Evolutionary conservation across 805 yeast species (phyloP).

Genomic region (Tanozyma kutaoensis): DNA sequence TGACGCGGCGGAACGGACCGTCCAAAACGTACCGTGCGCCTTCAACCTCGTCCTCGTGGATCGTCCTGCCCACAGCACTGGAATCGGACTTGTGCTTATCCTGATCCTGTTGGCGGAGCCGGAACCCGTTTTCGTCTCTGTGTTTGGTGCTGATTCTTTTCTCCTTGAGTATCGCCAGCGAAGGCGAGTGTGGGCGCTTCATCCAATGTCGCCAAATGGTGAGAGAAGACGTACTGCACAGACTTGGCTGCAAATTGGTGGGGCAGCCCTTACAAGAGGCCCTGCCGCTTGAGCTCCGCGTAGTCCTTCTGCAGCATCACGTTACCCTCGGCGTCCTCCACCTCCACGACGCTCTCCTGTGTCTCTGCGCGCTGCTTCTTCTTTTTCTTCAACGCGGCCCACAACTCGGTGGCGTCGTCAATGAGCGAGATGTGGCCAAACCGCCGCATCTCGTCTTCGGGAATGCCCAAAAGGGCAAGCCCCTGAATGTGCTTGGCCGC

Average conservation of each 20-base stretch:
- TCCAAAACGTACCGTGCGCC: conserved; percentile 44
- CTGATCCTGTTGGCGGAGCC: too few species aligned
- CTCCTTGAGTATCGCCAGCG: too few species aligned
- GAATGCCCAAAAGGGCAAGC: conserved; percentile 59
- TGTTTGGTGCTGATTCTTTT: too few species aligned
- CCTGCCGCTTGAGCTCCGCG: conserved; percentile 78
- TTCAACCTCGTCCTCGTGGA: conserved; percentile 48
- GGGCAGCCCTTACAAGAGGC: conserved; percentile 35
- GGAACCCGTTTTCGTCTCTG: too few species aligned
- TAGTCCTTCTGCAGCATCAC: conserved; percentile 79
- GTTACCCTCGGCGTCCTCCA: conserved; percentile 89
- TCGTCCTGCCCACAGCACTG: too few species aligned
- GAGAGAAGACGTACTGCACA: too few species aligned
- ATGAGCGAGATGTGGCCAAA: conserved; percentile 58
- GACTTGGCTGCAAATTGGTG: too few species aligned
- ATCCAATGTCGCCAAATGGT: too few species aligned
- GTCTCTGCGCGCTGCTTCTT: conserved; percentile 23
- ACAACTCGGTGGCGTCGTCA: conserved; percentile 51
- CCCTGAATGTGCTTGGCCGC: conserved; percentile 63
- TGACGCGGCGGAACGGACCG: conserved; percentile 54
- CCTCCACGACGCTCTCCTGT: conserved; percentile 51
- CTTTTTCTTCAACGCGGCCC: conserved; percentile 31
- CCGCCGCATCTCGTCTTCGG: conserved; percentile 23
- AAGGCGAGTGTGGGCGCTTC: too few species aligned
- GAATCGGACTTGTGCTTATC: too few species aligned